Evolutionary conservation across 768 basidiomycete species (phyloP).

Genomic region (Mycena vitilis): DNA sequence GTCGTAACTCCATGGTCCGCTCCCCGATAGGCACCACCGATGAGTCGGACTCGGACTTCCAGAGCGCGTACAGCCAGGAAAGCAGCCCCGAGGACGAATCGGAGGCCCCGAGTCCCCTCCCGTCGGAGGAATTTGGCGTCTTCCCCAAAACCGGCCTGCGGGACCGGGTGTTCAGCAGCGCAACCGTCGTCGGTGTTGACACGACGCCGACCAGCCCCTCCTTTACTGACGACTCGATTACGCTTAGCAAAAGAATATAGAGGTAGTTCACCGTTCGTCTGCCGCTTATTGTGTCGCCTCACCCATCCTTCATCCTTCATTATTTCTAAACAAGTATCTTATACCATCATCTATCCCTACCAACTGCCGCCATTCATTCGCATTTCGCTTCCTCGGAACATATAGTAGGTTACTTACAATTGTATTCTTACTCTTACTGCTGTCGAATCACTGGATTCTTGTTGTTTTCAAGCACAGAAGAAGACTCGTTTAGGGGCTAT

Average conservation of each 20-base stretch:
- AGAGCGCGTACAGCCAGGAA: conserved; percentile 72
- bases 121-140: conserved; percentile 43
- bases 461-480: neutral
- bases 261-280: neutral
- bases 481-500: neutral
- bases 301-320: conserved; percentile 12
- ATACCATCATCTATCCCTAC: conserved; percentile 20
- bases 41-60: conserved; percentile 88
- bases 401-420: conserved; percentile 33
- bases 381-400: conserved; percentile 6
- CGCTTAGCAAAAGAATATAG: conserved; percentile 1
- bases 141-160: conserved; percentile 42
- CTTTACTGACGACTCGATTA: conserved; percentile 54
- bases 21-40: conserved; percentile 59
- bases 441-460: conserved; percentile 8
- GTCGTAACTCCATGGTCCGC: neutral
- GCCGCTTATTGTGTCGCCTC: neutral
- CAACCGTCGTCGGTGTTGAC: conserved; percentile 50
- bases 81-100: conserved; percentile 41
- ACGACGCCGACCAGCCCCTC: conserved; percentile 49
- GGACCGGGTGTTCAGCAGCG: conserved; percentile 70
- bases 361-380: conserved; percentile 29
- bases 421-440: conserved; percentile 35
- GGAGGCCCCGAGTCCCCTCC: conserved; percentile 37
- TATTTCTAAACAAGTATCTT: conserved; percentile 27